Evolutionary conservation across 2,329 filamentous ascomycete species (phyloP), one percentile per base, ranked within the genome.

Genomic region (Penicillium oxalicum): DNA sequence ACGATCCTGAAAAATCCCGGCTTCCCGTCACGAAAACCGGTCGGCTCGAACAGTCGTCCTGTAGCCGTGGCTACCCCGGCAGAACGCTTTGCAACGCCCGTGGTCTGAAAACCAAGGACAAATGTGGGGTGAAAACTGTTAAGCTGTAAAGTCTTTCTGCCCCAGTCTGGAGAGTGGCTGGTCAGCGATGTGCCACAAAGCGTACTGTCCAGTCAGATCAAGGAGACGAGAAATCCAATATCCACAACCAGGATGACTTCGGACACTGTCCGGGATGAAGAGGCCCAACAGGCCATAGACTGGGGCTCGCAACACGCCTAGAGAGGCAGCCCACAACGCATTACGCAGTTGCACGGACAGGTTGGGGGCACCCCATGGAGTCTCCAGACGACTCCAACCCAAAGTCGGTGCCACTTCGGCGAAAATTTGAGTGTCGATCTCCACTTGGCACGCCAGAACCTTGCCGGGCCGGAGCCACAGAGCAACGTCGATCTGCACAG

Each of bases 301-400:
- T 32, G 29, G 18, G 18, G 18, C 18, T 18, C 18, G 18, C 18
- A 18, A 18, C 18, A 18, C 18, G 3, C 29, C 29, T 8, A 32
- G 29, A 32, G 8, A 8, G 29, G 11, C 2, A 8, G 7, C 11
- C 29, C 29, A 11, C 24, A 7, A 6, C 27, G 4, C 39, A 47
- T 42, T 47, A 49, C 48, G 44, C 42, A 49, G 40, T 36, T 26
- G 9, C 43, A 38, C 44, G 41, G 32, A 29, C 5, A 18, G 18
- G 38, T 42, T 52, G 46, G 39, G 45, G 44, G 45, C 48, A 50
- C 55, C 57, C 52, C 55, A 45, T 51, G 55, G 55, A 57, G 58
- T 49, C 38, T 43, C 40, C 48, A 47, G 43, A 53, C 55, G 58
- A 47, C 38, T 43, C 40, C 48, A 47, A 41, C 34, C 8, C 39